Base-by-base conservation (phyloP, 2,329 filamentous ascomycete genomes). In the Dothideomycetes sp. region DNA sequence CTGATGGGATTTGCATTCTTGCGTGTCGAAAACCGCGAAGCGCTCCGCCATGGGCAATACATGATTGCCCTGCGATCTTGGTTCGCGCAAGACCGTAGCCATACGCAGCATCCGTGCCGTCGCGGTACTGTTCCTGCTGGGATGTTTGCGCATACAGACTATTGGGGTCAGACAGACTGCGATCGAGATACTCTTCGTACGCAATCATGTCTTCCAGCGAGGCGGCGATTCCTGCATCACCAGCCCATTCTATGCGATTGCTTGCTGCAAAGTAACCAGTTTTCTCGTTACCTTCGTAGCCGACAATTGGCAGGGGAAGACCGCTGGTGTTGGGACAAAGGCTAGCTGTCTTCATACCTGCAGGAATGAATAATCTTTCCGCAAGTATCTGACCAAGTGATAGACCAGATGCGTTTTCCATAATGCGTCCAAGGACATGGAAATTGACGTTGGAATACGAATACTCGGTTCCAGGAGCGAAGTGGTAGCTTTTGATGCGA, bases 371-470 rank as follows among this genome's bases (percentile, higher is more conserved):
- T 3, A 68, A 50, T 10, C 61, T 49, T 31, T 67, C 52, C 1
- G 41, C 33, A 1, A 68, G 53, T 15, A 68, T 51, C 19, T 61
- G 53, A 0, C 37, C 55, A 0, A 69, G 54, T 1, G 58, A 43
- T 23, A 57, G 43, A 0, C 58, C 59, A 3, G 60, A 57, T 3
- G 63, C 59, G 2, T 55, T 53, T 41, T 69, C 65, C 18, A 68
- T 51, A 0, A 60, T 46, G 7, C 57, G 58, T 1, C 51, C 64
- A 10, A 68, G 35, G 1, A 63, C 36, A 41, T 61, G 51, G 48
- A 66, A 69, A 45, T 69, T 69, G 24, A 61, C 50, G 44, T 69
- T 69, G 24, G 53, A 61, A 49, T 69, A 69, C 0, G 62, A 62
- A 41, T 55, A 66, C 43, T 67, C 58, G 6, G 58, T 63, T 3